phyloP scores from a whole-genome alignment of 192 early-diverging fungal species.

The Entomortierella chlamydospora region DNA sequence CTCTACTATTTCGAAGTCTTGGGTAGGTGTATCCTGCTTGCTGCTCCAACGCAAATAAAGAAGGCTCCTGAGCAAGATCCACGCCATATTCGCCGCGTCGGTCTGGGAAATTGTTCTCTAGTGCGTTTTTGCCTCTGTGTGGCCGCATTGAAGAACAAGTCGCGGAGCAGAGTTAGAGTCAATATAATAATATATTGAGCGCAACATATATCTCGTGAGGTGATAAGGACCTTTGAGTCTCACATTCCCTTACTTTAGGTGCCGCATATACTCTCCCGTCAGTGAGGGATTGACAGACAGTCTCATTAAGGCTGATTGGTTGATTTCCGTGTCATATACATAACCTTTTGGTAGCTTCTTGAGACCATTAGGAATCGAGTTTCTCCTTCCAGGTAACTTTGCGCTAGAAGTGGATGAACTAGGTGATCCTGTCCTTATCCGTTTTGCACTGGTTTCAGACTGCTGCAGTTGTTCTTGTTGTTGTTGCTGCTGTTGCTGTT shows the following conservation, averaged over 20 bases:
- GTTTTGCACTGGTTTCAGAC: constrained; percentile 1
- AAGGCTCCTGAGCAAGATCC: constrained; percentile 56
- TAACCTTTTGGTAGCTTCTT: constrained; percentile 53
- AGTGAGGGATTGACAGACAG: constrained; percentile 48
- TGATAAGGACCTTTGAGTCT: background rate
- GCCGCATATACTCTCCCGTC: constrained; percentile 49
- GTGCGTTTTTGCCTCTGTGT: constrained; percentile 31
- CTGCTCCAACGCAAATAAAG: constrained; percentile 63
- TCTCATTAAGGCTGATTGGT: constrained; percentile 38
- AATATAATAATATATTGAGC: background rate
- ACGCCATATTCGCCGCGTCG: constrained; percentile 51
- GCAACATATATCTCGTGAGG: background rate
- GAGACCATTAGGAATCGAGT: constrained; percentile 45
- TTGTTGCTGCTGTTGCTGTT: no score
- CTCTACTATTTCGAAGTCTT: constrained; percentile 59
- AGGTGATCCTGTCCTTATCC: constrained; percentile 15
- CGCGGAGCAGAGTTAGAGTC: no score
- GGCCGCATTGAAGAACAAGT: background rate
- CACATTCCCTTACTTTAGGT: constrained; percentile 30
- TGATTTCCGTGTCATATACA: constrained; percentile 49
- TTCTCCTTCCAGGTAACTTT: background rate
- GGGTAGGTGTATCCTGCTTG: constrained; percentile 71
- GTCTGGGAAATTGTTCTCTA: constrained; percentile 43
- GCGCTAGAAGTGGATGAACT: background rate
- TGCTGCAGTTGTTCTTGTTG: no score